Base-by-base conservation (phyloP, 2,329 filamentous ascomycete genomes). In the Trichoderma sp. region DNA sequence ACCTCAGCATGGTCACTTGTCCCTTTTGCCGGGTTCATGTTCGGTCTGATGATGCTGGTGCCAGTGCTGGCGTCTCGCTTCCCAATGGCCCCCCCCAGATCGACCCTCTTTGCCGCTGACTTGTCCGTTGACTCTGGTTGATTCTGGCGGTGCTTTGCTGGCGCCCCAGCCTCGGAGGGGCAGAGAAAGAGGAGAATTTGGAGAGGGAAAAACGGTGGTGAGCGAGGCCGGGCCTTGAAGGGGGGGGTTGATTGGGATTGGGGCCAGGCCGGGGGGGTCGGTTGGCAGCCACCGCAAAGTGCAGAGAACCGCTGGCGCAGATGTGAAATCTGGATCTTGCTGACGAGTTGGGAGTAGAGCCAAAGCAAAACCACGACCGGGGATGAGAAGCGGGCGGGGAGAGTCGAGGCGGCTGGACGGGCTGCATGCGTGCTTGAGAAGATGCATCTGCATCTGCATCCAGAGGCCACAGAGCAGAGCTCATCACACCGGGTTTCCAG, bases 11-110 rank as follows among this genome's bases (percentile, higher is more conserved):
- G 45, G 59, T 53, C 42, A 34, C 17, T 34, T 27, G 25, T 50
- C 27, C 35, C 42, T 10, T 35, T 37, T 34, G 53, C 53, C 29
- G 32, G 53, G 53, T 35, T n/a, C n/a, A n/a, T n/a, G n/a, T n/a
- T 35, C 13, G 13, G 61, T 39, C 42, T 22, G 45, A 37, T 22
- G 27, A 19, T 54, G 61, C 35, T n/a, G 19, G 61, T 25, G 61
- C 27, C 61, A 54, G 60, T 42, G 61, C 61, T 37, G 50, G 61
- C 25, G 35, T 64, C 50, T 64, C 50, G 61, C 61, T 64, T 64
- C 61, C 61, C 61, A 64, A 61, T 35, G 13, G 58, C 39, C 54
- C 53, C 39, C 54, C 53, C 27, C 58, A 39, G 58, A 34, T 48
- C 58, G 58, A 32, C 58, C 39, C 58, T 60, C 27, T 12, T 34